Evolutionary conservation across 176 grass and related monocot genomes (phyloP), one percentile per base, ranked within the genome.

Genomic region (Bothriochloa decipiens): DNA sequence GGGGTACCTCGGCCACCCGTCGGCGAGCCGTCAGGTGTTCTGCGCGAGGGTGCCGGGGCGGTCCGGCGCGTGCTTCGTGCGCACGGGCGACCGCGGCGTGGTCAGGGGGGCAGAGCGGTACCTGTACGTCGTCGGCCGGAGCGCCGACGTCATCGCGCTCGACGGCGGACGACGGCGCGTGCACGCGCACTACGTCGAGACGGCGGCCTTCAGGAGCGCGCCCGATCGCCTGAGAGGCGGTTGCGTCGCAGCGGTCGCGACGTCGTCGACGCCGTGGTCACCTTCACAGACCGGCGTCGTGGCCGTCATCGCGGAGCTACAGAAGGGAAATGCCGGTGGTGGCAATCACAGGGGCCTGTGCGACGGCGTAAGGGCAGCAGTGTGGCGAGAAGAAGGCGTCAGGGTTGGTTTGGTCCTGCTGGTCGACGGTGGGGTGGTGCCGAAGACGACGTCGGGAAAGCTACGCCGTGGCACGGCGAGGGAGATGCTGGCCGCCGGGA

Each of bases 361-460:
- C 15, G 83, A 91, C 2, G 28, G 28, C 8, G 75, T 91, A 65
- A 91, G 28, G 74, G 37, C 45, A 8, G 75, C 80, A 0, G 86
- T 83, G 47, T 52, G 65, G 92, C 67, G 36, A 68, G 83, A 77
- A 23, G 92, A 86, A 15, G 72, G 76, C 0, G 86, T 83, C 14
- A 33, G 39, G 37, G 80, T 94, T 61, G 76, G 83, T 6, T 42
- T 72, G 88, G 78, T 91, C 7, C 25, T 74, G 86, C 55, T 94
- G 11, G 88, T 94, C 36, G 57, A 57, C 23, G 68, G 46, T 14
- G 88, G 88, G 53, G 68, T 11, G 18, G 65, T 93, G 71, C 88
- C 91, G 1, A 93, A 90, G 76, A 88, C 91, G 8, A 90, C 91
- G 36, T 93, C 88, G 17, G 91, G 91, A 65, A 93, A 93, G 86